Base-by-base conservation (phyloP, 495 filamentous ascomycete genomes). In the Ascodesmis nigricans region DNA sequence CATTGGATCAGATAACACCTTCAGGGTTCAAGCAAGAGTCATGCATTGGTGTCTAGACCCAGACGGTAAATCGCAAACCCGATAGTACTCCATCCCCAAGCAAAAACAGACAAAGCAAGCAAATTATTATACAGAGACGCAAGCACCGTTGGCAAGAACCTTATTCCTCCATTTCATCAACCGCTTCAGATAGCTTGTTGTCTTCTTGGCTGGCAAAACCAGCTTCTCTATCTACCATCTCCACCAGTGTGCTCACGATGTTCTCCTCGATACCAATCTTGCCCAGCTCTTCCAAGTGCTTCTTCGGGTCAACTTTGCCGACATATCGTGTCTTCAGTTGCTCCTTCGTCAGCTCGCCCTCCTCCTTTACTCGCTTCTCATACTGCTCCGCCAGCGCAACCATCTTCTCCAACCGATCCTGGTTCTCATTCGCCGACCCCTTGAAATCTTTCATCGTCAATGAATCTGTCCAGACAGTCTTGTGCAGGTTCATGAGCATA, bases 221-320 rank as follows among this genome's bases (percentile, higher is more conserved):
- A 8, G 87, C 87, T 53, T 95, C 90, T 59, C 95, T 97, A 60
- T 95, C 90, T 44, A 97, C 93, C 87, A 97, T 93, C 56, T 93
- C 82, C 43, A 83, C 66, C 33, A 82, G 83, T 3, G 93, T 82
- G 4, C 80, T 77, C 3, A 97, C 87, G 36, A 97, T 95, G 56
- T 97, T 97, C 62, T 95, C 84, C 58, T 97, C 87, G 47, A 97
- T 93, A 36, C 93, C 67, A 47, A 79, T 70, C 58, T 91, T 84
- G 39, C 90, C 87, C 36, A 97, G 73, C 47, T 91, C 80, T 56
- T 93, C 87, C 50, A 97, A 62, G 54, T 97, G 87, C 64, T 97
- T 97, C 75, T 97, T 97, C 19, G 87, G 87, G 50, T 97, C 87
- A 46, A 95, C 68, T 61, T 93, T 95, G 52, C 87, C 87, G 29